A percentile compares a stretch with the other conserved stretches of the same genome.
Conservation (phyloP, 73 alveolate genomes). For the Symbiodinium pilosum region DNA sequence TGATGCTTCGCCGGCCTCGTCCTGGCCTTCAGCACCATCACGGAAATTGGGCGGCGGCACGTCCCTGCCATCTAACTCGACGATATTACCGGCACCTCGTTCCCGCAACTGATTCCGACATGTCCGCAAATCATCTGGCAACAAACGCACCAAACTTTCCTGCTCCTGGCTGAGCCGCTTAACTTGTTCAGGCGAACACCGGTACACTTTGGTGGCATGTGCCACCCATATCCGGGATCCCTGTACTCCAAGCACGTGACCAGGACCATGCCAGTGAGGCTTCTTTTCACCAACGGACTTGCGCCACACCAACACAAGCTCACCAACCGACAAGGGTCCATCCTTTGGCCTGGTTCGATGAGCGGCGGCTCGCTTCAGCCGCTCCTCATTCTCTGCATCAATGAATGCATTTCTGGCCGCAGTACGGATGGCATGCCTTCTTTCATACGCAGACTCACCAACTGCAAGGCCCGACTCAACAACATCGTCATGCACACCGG, state of each 20-base stretch:
- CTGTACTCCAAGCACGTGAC: neutral
- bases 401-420: conserved; percentile 15
- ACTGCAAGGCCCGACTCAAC: neutral
- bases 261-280: neutral
- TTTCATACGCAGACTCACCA: neutral
- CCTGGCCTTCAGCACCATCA: neutral
- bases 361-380: neutral
- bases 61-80: neutral
- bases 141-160: neutral
- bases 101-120: neutral
- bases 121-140: neutral
- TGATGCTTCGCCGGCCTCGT: neutral
- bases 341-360: conserved; percentile 5
- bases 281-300: neutral
- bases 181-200: neutral
- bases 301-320: neutral
- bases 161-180: neutral
- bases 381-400: neutral
- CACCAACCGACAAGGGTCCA: neutral
- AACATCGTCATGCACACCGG: neutral
- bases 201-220: neutral
- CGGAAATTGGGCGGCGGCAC: neutral
- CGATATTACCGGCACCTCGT: neutral
- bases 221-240: neutral
- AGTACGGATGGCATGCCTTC: neutral